phyloP scores from a whole-genome alignment of 179 eudicot genomes.

The Spergularia azorica region DNA sequence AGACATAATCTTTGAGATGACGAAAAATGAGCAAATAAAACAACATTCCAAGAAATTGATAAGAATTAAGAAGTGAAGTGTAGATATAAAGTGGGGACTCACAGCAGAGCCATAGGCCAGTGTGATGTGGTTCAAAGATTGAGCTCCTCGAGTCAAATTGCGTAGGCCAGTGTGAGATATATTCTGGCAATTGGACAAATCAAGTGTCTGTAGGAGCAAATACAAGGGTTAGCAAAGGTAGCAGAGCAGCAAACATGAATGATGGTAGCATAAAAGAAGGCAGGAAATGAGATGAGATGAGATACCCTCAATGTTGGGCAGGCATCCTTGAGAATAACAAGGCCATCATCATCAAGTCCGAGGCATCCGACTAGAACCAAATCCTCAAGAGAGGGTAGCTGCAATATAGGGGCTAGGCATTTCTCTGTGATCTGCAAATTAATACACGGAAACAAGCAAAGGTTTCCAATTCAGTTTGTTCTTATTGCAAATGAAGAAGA shows the following conservation, averaged over 20 bases:
- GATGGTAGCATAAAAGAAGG: no score
- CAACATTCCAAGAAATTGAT: no score
- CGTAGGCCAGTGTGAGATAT: constrained; percentile 64
- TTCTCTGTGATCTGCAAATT: constrained; percentile 57
- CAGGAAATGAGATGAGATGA: neutral
- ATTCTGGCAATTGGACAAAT: constrained; percentile 74
- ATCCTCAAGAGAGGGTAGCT: constrained; percentile 54
- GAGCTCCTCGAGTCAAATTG: constrained; percentile 48
- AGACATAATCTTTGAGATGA: neutral
- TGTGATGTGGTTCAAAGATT: constrained; percentile 43
- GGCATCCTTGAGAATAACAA: constrained; percentile 48
- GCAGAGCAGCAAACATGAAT: no score
- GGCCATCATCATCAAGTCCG: constrained; percentile 70
- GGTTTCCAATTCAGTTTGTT: no score
- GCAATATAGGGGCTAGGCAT: constrained; percentile 51
- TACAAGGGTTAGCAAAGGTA: neutral
- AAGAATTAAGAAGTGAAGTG: neutral
- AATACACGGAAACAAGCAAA: neutral
- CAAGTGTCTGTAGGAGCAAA: constrained; percentile 55
- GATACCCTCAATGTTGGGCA: constrained; percentile 54
- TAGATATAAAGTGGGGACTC: constrained; percentile 25
- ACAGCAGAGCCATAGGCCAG: constrained; percentile 72
- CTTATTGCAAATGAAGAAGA: no score
- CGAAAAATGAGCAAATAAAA: neutral
- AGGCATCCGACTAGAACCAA: constrained; percentile 69